phyloP scores from a whole-genome alignment of 2,329 filamentous ascomycete genomes.

The Westerdykella aurantiaca region DNA sequence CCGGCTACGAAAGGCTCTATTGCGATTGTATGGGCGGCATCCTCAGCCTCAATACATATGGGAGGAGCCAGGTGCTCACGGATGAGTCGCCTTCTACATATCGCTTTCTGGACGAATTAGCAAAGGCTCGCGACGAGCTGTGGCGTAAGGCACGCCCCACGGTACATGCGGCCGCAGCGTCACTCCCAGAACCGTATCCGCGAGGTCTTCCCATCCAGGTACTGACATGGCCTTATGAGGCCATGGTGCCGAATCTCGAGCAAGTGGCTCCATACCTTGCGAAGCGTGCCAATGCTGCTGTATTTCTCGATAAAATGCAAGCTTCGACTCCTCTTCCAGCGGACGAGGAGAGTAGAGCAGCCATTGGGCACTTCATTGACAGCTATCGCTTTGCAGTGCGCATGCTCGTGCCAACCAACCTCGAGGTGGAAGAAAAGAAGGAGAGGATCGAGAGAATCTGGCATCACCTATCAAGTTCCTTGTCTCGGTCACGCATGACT shows the following conservation, averaged over 20 bases:
- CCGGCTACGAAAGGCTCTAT: constrained; percentile 11
- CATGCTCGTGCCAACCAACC: constrained; percentile 15
- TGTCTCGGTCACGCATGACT: constrained; percentile 11
- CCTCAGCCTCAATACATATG: constrained; percentile 1
- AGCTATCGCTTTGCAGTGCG: constrained; percentile 24
- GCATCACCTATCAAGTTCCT: constrained; percentile 13
- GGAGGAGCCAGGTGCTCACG: constrained; percentile 1
- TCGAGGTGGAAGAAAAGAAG: constrained; percentile 8
- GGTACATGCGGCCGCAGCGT: constrained; percentile 15
- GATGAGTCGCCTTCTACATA: constrained; percentile 16
- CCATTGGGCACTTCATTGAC: constrained; percentile 33
- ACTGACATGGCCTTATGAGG: constrained; percentile 16
- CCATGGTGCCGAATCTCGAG: constrained; percentile 7
- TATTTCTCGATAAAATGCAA: constrained; percentile 17
- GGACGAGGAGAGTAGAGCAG: constrained; percentile 17
- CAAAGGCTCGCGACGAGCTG: constrained; percentile 25
- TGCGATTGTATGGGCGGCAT: constrained; percentile 10
- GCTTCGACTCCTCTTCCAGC: constrained; percentile 15
- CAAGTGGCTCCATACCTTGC: constrained; percentile 21
- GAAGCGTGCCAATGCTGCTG: constrained; percentile 11
- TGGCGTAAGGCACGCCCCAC: constrained; percentile 26
- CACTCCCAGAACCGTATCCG: constrained; percentile 26
- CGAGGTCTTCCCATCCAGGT: constrained; percentile 32
- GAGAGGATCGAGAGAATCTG: constrained; percentile 18
- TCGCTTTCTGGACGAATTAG: constrained; percentile 34